Evolutionary conservation across 106 monocot genomes (phyloP).

Genomic region (Xerophyta viscosa): DNA sequence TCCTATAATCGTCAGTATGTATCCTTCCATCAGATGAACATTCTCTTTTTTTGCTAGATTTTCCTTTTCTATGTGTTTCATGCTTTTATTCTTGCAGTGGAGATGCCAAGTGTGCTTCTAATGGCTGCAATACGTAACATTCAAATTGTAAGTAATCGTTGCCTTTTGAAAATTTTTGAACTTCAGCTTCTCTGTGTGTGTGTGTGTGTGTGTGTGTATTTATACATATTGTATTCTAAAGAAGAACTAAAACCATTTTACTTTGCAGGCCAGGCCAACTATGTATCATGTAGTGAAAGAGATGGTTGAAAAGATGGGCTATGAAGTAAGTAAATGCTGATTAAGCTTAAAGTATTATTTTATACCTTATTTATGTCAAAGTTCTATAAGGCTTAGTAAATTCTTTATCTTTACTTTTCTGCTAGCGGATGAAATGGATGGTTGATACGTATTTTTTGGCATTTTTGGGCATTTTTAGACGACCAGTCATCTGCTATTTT

Average conservation of each 20-base stretch:
- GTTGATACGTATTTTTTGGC: too few relatives aligned
- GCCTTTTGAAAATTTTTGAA: background rate
- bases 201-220: too few relatives aligned
- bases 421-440: too few relatives aligned
- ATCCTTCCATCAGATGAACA: background rate
- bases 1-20: slow-evolving; percentile 88
- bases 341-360: too few relatives aligned
- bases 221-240: background rate
- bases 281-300: slow-evolving; percentile 88
- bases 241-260: background rate
- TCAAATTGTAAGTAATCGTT: slow-evolving; percentile 58
- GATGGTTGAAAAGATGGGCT: slow-evolving; percentile 97
- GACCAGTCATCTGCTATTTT: background rate
- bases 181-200: too few relatives aligned
- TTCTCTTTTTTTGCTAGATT: background rate
- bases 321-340: slow-evolving; percentile 33
- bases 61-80: background rate
- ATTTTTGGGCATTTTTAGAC: too few relatives aligned
- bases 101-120: slow-evolving; percentile 89
- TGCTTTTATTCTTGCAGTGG: slow-evolving; percentile 59
- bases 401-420: background rate
- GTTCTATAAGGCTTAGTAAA: too few relatives aligned
- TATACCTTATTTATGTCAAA: too few relatives aligned
- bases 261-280: slow-evolving; percentile 67
- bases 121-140: slow-evolving; percentile 98